Conservation (phyloP, 129 eudicot genomes). For the Calendula officinalis region DNA sequence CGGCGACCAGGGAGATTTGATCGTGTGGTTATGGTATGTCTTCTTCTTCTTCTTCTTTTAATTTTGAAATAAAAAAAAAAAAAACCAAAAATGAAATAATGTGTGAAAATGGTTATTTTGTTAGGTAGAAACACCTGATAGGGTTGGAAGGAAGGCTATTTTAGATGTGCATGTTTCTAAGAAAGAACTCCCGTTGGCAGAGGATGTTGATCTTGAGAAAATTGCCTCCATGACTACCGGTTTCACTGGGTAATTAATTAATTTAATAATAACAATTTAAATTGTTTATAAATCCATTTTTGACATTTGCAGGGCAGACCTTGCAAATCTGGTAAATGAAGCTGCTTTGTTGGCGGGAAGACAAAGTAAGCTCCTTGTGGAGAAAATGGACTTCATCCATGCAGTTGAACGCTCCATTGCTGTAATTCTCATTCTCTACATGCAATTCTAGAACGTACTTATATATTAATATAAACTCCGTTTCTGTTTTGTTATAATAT, state of each 20-base stretch:
- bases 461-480: background rate
- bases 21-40: constrained; percentile 91
- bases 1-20: constrained; percentile 99
- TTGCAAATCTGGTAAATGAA: constrained; percentile 97
- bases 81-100: background rate
- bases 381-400: constrained; percentile 78
- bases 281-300: too few species aligned
- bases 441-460: background rate
- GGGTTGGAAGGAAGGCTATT: constrained; percentile 85
- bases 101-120: constrained; percentile 11
- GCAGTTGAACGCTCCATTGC: constrained; percentile 99
- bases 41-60: constrained; percentile 15
- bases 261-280: background rate
- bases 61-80: too few species aligned
- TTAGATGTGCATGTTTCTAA: constrained; percentile 80
- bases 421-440: constrained; percentile 40
- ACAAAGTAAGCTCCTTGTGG: constrained; percentile 64
- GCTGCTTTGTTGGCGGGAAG: constrained; percentile 99
- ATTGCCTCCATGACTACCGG: constrained; percentile 98
- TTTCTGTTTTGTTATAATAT: background rate
- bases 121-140: constrained; percentile 98
- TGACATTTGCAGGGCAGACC: constrained; percentile 77
- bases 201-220: constrained; percentile 69
- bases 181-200: constrained; percentile 88
- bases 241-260: constrained; percentile 79